These are phyloP conservation scores for Arthroderma sp. DNA, from an alignment of 2,329 filamentous ascomycete genomes.

Conservation along the genomic window DNA sequence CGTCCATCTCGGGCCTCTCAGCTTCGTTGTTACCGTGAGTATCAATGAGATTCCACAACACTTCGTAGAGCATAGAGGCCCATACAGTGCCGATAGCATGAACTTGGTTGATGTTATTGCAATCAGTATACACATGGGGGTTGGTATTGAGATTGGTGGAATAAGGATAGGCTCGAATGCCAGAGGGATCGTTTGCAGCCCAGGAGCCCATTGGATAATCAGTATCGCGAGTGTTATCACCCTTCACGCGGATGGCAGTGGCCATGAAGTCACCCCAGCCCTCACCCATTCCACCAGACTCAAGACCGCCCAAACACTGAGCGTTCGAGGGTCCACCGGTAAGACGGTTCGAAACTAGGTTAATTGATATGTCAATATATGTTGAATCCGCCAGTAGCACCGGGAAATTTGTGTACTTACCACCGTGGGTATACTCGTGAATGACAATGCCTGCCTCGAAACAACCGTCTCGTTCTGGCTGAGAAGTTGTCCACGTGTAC, in stretches of 20 bases:
- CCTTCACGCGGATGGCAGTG: conserved; percentile 8
- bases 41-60: conserved; percentile 10
- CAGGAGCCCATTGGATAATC: conserved; percentile 9
- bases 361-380: background rate
- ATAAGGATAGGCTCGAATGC: conserved; percentile 9
- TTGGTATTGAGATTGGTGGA: conserved; percentile 8
- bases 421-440: conserved; percentile 9
- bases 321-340: conserved; percentile 9
- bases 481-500: conserved; percentile 9
- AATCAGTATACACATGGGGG: conserved; percentile 7
- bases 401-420: conserved; percentile 4
- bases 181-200: conserved; percentile 5
- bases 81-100: conserved; percentile 9
- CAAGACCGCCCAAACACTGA: conserved; percentile 7
- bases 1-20: conserved; percentile 2
- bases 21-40: conserved; percentile 9
- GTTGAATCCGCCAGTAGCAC: background rate
- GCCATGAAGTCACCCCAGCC: conserved; percentile 10
- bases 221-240: conserved; percentile 6
- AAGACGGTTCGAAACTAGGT: conserved; percentile 10
- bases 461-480: conserved; percentile 8
- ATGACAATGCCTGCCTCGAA: conserved; percentile 10
- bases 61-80: conserved; percentile 9
- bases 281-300: conserved; percentile 11
- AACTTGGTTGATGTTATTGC: conserved; percentile 2